These are phyloP conservation scores for Tricholoma flavovirens DNA, from an alignment of 768 basidiomycete genomes.

Conservation along the genomic window DNA sequence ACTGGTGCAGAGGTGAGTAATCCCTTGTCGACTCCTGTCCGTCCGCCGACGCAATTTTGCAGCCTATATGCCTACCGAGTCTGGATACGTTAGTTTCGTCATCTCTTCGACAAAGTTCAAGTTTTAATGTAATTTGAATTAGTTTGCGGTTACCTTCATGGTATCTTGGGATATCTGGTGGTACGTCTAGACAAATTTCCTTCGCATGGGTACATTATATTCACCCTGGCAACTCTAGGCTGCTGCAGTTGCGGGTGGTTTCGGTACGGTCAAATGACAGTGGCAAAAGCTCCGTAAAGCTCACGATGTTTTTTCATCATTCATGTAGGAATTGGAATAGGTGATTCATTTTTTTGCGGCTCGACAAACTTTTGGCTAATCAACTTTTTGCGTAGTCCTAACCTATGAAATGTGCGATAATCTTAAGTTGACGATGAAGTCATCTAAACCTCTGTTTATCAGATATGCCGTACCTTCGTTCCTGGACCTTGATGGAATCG, in stretches of 20 bases:
- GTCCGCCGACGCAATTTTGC: background rate
- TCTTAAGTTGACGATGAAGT: background rate
- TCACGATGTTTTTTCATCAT: background rate
- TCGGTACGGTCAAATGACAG: constrained; percentile 23
- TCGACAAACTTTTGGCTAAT: background rate
- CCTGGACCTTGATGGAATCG: constrained; percentile 23
- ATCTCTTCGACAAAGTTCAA: background rate
- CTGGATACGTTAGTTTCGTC: constrained; percentile 37
- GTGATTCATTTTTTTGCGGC: constrained; percentile 13
- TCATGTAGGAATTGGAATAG: constrained; percentile 26
- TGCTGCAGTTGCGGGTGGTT: constrained; percentile 31
- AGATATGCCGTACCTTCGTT: constrained; percentile 30
- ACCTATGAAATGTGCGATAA: constrained; percentile 31
- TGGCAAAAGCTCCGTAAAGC: background rate
- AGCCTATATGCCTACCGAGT: constrained; percentile 42
- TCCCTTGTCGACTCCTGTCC: background rate
- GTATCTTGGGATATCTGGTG: constrained; percentile 30
- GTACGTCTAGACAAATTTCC: constrained; percentile 15
- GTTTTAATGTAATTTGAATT: background rate
- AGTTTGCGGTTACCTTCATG: constrained; percentile 34
- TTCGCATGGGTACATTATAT: background rate
- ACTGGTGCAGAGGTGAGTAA: constrained; percentile 37
- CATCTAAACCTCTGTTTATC: background rate
- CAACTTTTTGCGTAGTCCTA: constrained; percentile 19
- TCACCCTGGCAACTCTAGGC: constrained; percentile 17